Evolutionary conservation across 176 grass and related monocot species (phyloP), one percentile per base, ranked within the genome.

Genomic region (Carex myosuroides): DNA sequence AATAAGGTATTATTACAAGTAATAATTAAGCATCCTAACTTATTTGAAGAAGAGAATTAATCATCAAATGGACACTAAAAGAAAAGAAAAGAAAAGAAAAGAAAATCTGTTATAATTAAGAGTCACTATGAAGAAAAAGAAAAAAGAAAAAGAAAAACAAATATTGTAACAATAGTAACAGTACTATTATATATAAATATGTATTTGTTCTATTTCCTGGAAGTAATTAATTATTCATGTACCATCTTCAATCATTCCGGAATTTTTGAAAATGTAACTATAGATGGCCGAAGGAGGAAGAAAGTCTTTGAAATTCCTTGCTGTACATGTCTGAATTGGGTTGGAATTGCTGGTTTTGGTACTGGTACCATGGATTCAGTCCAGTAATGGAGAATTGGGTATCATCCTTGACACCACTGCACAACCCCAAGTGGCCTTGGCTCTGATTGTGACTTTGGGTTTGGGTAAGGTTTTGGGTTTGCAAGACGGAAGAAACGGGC

Each of bases 261-360:
- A 78, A 78, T 18, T 52, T 73, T 52, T 52, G 17, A 73, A 82
- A 82, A 42, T n/a, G 10, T 46, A 46, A 82, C 70, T 85, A 85
- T 46, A 85, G 56, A 62, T 85, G 84, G 13, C 55, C 84, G 13
- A 85, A 85, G 21, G 64, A 60, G 44, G 68, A 69, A 20, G 66
- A 80, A 16, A 80, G 8, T 56, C 32, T 86, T 78, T 86, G 73
- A 59, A 74, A 86, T 54, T 78, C 73, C 73, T 78, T 78, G 79
- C 73, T 53, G 58, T 80, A 60, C 46, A 81, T 35, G 62, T 81
- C 85, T 26, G 85, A 79, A 86, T 42, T 54, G 41, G 70, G 17
- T 44, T 60, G 73, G 46, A 80, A 66, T 66, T 80, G 82, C 66
- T 67, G 82, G 52, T 67, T 76, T 39, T 86, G 85, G 16, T 60